These are phyloP conservation scores for Wickerhamiella occidentalis DNA, from an alignment of 805 yeast species.

Conservation along the genomic window DNA sequence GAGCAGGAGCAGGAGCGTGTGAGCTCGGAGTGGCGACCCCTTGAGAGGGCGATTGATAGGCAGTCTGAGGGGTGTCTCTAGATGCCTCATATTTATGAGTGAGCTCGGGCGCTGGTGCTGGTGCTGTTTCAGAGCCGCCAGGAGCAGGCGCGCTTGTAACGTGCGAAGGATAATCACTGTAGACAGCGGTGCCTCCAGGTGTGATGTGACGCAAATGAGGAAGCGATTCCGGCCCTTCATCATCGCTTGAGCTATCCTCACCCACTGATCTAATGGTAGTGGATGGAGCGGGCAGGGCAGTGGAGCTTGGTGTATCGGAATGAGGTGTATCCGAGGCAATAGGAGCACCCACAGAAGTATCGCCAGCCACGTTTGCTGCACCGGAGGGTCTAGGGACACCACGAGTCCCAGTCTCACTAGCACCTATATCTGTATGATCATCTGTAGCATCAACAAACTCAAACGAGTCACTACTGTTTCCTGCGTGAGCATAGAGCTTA, in stretches of 20 bases:
- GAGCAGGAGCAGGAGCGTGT: background rate
- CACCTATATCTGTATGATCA: background rate
- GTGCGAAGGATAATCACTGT: background rate
- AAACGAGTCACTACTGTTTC: conserved; percentile 21
- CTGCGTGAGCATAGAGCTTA: conserved; percentile 11
- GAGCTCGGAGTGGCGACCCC: background rate
- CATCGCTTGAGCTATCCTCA: conserved; percentile 23
- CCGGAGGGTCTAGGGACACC: too few relatives aligned
- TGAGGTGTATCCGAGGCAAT: background rate
- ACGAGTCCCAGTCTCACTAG: background rate
- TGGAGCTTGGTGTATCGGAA: background rate
- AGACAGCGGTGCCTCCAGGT: conserved; percentile 1
- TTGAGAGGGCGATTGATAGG: too few relatives aligned
- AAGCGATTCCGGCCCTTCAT: conserved; percentile 22
- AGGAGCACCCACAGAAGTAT: background rate
- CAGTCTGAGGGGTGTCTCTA: too few relatives aligned
- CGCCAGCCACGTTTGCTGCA: too few relatives aligned
- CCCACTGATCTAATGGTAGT: background rate
- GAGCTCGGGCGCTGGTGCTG: background rate
- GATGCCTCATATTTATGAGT: background rate
- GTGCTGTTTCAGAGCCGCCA: background rate
- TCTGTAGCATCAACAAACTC: conserved; percentile 29
- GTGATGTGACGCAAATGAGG: conserved; percentile 7
- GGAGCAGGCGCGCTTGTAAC: background rate
- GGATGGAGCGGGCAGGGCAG: background rate